Conservation (phyloP, 2,329 filamentous ascomycete genomes). For the Colletotrichum agaves region DNA sequence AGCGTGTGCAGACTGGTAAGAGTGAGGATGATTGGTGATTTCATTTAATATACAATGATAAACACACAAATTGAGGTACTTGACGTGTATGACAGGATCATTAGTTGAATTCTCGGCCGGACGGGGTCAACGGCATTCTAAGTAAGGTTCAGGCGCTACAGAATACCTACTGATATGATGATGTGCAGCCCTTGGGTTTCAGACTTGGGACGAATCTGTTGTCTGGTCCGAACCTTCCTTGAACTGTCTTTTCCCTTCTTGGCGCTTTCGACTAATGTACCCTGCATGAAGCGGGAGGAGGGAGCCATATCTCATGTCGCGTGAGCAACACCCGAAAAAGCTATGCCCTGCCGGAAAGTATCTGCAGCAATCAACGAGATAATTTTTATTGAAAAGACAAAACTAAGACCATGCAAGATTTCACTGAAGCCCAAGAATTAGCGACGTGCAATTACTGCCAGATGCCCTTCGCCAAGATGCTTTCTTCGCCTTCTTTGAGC, state of each 20-base stretch:
- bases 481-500: too few relatives aligned
- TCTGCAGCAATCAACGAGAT: constrained; percentile 15
- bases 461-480: too few relatives aligned
- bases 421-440: constrained; percentile 1
- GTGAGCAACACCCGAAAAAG: constrained; percentile 27
- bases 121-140: too few relatives aligned
- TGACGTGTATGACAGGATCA: too few relatives aligned
- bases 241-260: not conserved
- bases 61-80: too few relatives aligned
- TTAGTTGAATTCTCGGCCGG: too few relatives aligned
- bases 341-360: constrained; percentile 21
- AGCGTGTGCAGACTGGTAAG: too few relatives aligned
- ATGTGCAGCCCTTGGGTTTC: constrained; percentile 35
- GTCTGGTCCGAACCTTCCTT: constrained; percentile 18
- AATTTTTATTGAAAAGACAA: too few relatives aligned
- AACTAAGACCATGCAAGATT: not conserved
- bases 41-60: too few relatives aligned
- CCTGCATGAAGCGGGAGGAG: not conserved
- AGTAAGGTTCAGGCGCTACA: constrained; percentile 34
- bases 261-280: constrained; percentile 22
- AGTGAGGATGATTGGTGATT: too few relatives aligned
- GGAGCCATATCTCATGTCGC: constrained; percentile 20
- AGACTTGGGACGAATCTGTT: constrained; percentile 31
- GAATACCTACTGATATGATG: constrained; percentile 22
- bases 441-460: not conserved